Evolutionary conservation across 768 basidiomycete species (phyloP).

Genomic region (Lactifluus volemus): DNA sequence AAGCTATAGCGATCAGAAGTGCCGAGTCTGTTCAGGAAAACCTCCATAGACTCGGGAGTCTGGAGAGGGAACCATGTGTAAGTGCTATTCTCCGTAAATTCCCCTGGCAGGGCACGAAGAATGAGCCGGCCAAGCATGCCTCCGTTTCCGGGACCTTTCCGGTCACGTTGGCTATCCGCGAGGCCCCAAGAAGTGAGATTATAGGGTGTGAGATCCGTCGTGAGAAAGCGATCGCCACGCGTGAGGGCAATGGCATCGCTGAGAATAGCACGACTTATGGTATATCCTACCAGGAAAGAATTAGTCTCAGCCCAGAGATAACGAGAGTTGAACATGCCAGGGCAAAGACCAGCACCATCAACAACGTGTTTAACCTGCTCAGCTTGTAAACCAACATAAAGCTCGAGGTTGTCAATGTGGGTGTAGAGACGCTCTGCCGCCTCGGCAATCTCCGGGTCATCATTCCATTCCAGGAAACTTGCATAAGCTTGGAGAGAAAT

Average conservation of each 20-base stretch:
- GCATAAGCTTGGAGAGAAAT: constrained; percentile 46
- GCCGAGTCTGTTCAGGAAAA: constrained; percentile 46
- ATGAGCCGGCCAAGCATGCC: constrained; percentile 67
- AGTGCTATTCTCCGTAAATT: constrained; percentile 59
- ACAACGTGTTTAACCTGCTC: constrained; percentile 68
- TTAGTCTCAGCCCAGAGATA: neutral
- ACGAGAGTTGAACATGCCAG: constrained; percentile 37
- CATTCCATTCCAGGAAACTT: constrained; percentile 77
- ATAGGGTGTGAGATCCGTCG: constrained; percentile 70
- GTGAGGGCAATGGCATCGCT: constrained; percentile 82
- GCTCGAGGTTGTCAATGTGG: constrained; percentile 64
- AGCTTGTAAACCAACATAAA: constrained; percentile 75
- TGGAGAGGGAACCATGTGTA: constrained; percentile 89
- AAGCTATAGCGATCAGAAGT: constrained; percentile 47
- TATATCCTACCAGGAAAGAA: constrained; percentile 45
- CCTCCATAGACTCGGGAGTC: constrained; percentile 64
- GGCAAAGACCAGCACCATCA: constrained; percentile 78
- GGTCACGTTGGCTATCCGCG: constrained; percentile 70
- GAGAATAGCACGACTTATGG: constrained; percentile 77
- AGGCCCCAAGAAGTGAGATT: constrained; percentile 83
- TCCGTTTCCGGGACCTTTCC: constrained; percentile 64
- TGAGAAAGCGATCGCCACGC: constrained; percentile 77
- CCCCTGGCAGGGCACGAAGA: constrained; percentile 61
- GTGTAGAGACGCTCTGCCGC: constrained; percentile 75
- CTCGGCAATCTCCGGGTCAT: constrained; percentile 53